Conservation (phyloP, 805 yeast species). For the Yamadazyma tumulicola region DNA sequence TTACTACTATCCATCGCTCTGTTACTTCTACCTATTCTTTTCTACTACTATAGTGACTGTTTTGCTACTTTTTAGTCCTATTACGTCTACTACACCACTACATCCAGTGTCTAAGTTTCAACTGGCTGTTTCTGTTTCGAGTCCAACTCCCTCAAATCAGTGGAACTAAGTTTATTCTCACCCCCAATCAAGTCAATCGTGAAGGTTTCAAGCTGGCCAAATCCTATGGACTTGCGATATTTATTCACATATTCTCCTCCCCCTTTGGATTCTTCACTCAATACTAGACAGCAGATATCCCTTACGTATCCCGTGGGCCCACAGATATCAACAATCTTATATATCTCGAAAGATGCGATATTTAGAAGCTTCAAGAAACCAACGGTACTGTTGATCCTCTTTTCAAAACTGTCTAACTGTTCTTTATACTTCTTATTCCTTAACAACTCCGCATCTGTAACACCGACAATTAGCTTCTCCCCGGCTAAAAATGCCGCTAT, state of each 20-base stretch:
- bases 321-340: constrained; percentile 76
- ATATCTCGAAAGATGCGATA: constrained; percentile 50
- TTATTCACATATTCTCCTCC: constrained; percentile 78
- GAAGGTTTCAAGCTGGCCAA: constrained; percentile 42
- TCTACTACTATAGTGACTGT: too few species aligned
- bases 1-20: background rate
- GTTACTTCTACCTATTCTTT: background rate
- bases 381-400: constrained; percentile 46
- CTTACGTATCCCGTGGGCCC: constrained; percentile 86
- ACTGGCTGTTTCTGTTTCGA: constrained; percentile 8
- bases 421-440: constrained; percentile 72
- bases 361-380: constrained; percentile 45
- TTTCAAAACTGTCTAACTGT: constrained; percentile 54
- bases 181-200: constrained; percentile 53
- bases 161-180: constrained; percentile 79
- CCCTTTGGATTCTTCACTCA: constrained; percentile 71
- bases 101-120: background rate
- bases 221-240: constrained; percentile 54
- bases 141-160: constrained; percentile 56
- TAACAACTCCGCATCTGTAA: constrained; percentile 74
- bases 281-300: constrained; percentile 74
- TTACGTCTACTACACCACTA: background rate
- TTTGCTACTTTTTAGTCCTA: too few species aligned
- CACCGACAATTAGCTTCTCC: constrained; percentile 65
- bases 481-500: constrained; percentile 62